Evolutionary conservation across 2,329 filamentous ascomycete species (phyloP).

Genomic region (Talaromyces sp.): DNA sequence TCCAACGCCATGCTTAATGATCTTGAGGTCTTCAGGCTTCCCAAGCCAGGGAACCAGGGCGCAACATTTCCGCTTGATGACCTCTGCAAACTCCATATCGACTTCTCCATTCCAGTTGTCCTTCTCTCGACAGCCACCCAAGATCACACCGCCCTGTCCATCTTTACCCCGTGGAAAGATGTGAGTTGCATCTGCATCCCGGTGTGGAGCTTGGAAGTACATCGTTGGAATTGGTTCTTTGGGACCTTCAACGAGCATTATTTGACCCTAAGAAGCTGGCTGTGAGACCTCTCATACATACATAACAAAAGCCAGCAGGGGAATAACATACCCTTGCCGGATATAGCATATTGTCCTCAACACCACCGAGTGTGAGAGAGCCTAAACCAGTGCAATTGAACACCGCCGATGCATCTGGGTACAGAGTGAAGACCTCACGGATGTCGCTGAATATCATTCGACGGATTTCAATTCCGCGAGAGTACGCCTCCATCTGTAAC

Average conservation of each 20-base stretch:
- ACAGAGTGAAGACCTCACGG: slow-evolving; percentile 8
- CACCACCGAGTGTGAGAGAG: slow-evolving; percentile 6
- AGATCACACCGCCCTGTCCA: slow-evolving; percentile 10
- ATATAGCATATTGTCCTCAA: slow-evolving; percentile 9
- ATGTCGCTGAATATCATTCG: slow-evolving; percentile 10
- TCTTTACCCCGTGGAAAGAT: slow-evolving; percentile 10
- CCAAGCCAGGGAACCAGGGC: slow-evolving; percentile 9
- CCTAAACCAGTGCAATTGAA: slow-evolving; percentile 8
- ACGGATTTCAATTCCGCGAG: slow-evolving; percentile 8
- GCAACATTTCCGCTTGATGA: slow-evolving; percentile 10
- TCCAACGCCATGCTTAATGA: slow-evolving; percentile 7
- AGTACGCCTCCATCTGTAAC: slow-evolving; percentile 11
- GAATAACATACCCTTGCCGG: slow-evolving; percentile 5
- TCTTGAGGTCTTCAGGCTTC: slow-evolving; percentile 8
- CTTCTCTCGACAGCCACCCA: slow-evolving; percentile 10
- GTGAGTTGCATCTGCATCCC: slow-evolving; percentile 11
- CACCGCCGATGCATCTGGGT: slow-evolving; percentile 6
- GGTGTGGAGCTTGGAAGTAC: slow-evolving; percentile 10
- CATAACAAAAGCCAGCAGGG: not conserved
- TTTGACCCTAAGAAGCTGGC: slow-evolving; percentile 10
- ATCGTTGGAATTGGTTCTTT: slow-evolving; percentile 10
- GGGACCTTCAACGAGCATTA: slow-evolving; percentile 9
- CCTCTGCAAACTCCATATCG: slow-evolving; percentile 11
- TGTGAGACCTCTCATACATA: slow-evolving; percentile 5
- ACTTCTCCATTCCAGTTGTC: slow-evolving; percentile 10